Conservation (phyloP, 2,329 filamentous ascomycete species). For the Aspergillus unguis region DNA sequence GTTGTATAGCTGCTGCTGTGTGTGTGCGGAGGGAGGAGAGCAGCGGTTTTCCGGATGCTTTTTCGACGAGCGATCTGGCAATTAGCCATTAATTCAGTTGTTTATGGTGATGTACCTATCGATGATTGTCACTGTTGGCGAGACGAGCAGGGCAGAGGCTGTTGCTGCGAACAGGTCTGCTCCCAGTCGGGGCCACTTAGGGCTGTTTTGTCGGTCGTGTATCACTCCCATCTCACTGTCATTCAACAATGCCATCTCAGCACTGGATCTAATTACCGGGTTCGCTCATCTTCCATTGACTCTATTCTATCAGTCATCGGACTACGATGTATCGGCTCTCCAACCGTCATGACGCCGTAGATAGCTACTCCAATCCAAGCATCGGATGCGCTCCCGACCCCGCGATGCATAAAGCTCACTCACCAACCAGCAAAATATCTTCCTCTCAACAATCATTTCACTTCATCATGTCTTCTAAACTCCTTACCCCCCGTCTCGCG, state of each 20-base stretch:
- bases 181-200: background rate
- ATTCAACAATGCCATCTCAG: too few relatives aligned
- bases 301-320: too few relatives aligned
- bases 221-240: background rate
- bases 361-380: background rate
- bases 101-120: conserved; percentile 20
- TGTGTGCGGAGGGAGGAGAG: conserved; percentile 22
- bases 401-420: background rate
- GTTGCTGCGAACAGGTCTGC: conserved; percentile 26
- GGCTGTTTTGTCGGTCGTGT: background rate
- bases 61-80: conserved; percentile 26
- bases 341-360: background rate
- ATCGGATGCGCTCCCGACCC: conserved; percentile 2
- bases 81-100: background rate
- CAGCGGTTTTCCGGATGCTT: conserved; percentile 22
- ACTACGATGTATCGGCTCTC: background rate
- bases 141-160: conserved; percentile 24
- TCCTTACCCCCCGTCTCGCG: conserved; percentile 9
- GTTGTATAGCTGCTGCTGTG: conserved; percentile 19
- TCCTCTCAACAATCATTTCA: background rate
- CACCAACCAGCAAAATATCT: background rate
- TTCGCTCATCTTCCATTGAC: too few relatives aligned
- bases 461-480: conserved; percentile 3
- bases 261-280: too few relatives aligned
- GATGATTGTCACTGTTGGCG: conserved; percentile 28